A percentile compares a stretch with the other conserved stretches of the same genome.
Evolutionary conservation across 2,329 filamentous ascomycete species (phyloP).

Genomic region (Beauveria sp.): DNA sequence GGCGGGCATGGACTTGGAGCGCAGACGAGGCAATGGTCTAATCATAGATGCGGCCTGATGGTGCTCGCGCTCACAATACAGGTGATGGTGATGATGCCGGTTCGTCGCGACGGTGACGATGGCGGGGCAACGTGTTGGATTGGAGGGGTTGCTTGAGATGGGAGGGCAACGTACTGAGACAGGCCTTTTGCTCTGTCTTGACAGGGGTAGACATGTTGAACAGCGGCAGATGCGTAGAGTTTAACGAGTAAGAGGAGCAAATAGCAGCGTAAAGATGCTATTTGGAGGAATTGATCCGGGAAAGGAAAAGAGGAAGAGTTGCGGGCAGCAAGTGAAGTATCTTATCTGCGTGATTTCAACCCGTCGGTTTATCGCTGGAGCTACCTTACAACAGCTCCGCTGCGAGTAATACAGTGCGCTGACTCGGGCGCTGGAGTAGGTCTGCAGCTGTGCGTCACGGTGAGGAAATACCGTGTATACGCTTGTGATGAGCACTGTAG

Average conservation of each 20-base stretch:
- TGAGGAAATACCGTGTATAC: neutral
- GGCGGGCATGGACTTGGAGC: neutral
- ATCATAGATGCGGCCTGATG: neutral
- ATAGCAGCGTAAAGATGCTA: neutral
- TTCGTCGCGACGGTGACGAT: slow-evolving; percentile 9
- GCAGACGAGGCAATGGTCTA: neutral
- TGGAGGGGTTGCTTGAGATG: slow-evolving; percentile 18
- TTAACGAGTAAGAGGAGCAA: slow-evolving; percentile 1
- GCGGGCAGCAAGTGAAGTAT: slow-evolving; percentile 7
- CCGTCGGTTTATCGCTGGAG: slow-evolving; percentile 1
- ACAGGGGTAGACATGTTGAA: slow-evolving; percentile 33
- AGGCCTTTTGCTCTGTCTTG: slow-evolving; percentile 52
- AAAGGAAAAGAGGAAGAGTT: slow-evolving; percentile 12
- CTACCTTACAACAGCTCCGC: neutral
- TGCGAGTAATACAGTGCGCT: neutral
- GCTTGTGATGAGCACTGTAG: neutral
- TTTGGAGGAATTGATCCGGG: neutral
- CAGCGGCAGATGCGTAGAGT: neutral
- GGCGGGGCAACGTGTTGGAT: slow-evolving; percentile 18
- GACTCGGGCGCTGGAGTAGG: neutral
- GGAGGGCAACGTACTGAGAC: slow-evolving; percentile 48
- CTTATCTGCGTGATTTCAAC: slow-evolving; percentile 24
- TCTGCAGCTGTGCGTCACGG: neutral
- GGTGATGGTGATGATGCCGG: slow-evolving; percentile 5
- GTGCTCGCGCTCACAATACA: neutral